phyloP scores from a whole-genome alignment of 495 filamentous ascomycete genomes.

The Penicillium fimorum region DNA sequence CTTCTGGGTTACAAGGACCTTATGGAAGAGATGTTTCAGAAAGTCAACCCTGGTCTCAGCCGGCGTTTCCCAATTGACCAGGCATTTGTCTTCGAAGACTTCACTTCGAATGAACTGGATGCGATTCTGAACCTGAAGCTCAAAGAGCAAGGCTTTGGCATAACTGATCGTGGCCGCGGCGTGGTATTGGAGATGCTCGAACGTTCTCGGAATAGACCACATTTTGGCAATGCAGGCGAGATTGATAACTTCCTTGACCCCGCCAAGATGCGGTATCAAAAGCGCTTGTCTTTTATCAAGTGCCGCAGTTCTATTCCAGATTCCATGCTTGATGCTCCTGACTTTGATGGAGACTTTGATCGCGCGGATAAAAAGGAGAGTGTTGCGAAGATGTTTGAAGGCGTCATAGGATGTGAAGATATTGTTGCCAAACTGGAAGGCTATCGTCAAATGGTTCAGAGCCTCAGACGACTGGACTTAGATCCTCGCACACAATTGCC shows the following conservation, averaged over 20 bases:
- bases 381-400: constrained; percentile 58
- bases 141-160: constrained; percentile 41
- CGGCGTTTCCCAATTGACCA: constrained; percentile 65
- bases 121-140: constrained; percentile 57
- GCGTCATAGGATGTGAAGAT: constrained; percentile 63
- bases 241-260: constrained; percentile 63
- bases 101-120: constrained; percentile 55
- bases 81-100: constrained; percentile 73
- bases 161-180: constrained; percentile 39
- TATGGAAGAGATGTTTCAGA: constrained; percentile 76
- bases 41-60: constrained; percentile 71
- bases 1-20: constrained; percentile 75
- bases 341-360: constrained; percentile 69
- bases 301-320: constrained; percentile 26
- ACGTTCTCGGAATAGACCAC: constrained; percentile 43
- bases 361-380: constrained; percentile 52
- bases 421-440: constrained; percentile 57
- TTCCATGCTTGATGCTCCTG: constrained; percentile 52
- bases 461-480: constrained; percentile 47
- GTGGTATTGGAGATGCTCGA: constrained; percentile 43
- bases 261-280: constrained; percentile 60
- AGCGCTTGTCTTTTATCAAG: constrained; percentile 34
- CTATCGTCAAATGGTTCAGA: constrained; percentile 56
- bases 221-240: constrained; percentile 58
- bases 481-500: constrained; percentile 60